Evolutionary conservation across 805 yeast species (phyloP).

Genomic region (Ogataea pini): DNA sequence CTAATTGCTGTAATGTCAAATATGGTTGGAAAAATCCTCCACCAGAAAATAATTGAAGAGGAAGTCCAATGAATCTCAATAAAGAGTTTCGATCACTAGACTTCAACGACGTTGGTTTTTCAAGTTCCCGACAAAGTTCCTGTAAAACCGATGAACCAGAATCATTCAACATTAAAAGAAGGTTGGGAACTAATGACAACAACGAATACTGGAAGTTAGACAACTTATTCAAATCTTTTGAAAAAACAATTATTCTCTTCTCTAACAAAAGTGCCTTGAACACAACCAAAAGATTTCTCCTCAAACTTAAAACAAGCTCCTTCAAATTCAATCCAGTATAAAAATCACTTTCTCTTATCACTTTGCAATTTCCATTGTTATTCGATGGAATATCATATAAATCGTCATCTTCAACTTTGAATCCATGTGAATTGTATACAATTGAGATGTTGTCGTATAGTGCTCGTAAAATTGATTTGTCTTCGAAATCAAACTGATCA

Average conservation of each 20-base stretch:
- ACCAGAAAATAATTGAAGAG: slow-evolving; percentile 79
- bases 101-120: slow-evolving; percentile 64
- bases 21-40: slow-evolving; percentile 93
- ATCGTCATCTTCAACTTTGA: slow-evolving; percentile 33
- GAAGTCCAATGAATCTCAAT: slow-evolving; percentile 80
- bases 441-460: slow-evolving; percentile 65
- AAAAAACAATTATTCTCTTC: slow-evolving; percentile 70
- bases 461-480: slow-evolving; percentile 64
- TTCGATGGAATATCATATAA: slow-evolving; percentile 24
- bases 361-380: slow-evolving; percentile 23
- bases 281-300: slow-evolving; percentile 58
- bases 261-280: slow-evolving; percentile 81
- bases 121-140: slow-evolving; percentile 50
- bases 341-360: slow-evolving; percentile 55
- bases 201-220: slow-evolving; percentile 84
- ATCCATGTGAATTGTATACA: slow-evolving; percentile 38
- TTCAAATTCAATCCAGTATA: slow-evolving; percentile 75
- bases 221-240: slow-evolving; percentile 74
- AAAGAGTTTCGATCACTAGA: slow-evolving; percentile 79
- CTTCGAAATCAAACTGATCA: slow-evolving; percentile 74
- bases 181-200: slow-evolving; percentile 79
- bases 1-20: slow-evolving; percentile 88
- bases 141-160: slow-evolving; percentile 75
- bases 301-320: slow-evolving; percentile 59
- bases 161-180: slow-evolving; percentile 69